phyloP scores from a whole-genome alignment of 2,329 filamentous ascomycete species.

The Immersiporthe knoxdaviesiana region DNA sequence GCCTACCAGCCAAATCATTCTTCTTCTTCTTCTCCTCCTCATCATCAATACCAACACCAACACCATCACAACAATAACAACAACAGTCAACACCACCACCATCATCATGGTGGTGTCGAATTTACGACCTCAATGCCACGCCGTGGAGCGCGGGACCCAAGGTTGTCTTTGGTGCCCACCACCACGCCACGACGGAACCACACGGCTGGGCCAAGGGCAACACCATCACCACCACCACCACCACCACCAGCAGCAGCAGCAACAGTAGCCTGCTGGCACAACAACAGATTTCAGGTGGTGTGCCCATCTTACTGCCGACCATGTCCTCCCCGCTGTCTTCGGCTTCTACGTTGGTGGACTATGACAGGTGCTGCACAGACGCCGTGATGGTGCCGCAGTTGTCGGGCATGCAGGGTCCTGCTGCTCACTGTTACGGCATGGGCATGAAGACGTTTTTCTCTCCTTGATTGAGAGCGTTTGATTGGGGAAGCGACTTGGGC shows the following conservation, averaged over 20 bases:
- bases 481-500: background rate
- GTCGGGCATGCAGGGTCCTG: conserved; percentile 19
- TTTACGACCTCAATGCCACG: conserved; percentile 7
- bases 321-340: conserved; percentile 17
- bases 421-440: background rate
- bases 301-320: conserved; percentile 3
- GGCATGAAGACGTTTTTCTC: background rate
- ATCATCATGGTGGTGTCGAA: conserved; percentile 16
- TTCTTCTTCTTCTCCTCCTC: background rate
- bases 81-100: background rate
- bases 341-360: conserved; percentile 18
- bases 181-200: conserved; percentile 3
- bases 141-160: conserved; percentile 22
- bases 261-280: too few relatives aligned
- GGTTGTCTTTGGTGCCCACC: conserved; percentile 17
- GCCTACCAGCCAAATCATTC: background rate
- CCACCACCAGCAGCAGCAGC: too few relatives aligned
- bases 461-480: background rate
- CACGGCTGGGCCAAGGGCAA: background rate
- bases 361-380: conserved; percentile 9
- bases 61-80: too few relatives aligned
- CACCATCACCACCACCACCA: too few relatives aligned
- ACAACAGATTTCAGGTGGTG: background rate
- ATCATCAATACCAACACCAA: background rate
- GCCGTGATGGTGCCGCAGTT: conserved; percentile 14